Base-by-base conservation (phyloP, 371 early-diverging fungal genomes). In the Enterospora canceri region DNA sequence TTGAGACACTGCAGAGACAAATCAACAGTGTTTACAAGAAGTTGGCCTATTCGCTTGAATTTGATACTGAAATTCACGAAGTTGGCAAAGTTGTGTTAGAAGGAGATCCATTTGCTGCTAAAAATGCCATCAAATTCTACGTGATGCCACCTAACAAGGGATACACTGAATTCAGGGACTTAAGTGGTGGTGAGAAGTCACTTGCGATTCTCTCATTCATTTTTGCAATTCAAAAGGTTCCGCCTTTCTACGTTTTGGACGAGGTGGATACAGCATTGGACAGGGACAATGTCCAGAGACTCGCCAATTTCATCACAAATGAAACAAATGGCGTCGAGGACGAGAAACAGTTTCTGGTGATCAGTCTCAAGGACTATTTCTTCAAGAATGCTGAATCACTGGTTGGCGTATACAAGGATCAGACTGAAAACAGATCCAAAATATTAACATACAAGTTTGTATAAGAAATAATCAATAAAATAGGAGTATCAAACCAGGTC, bases 201-300 rank as follows among this genome's bases (percentile, higher is more conserved):
- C 89, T 98, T 61, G 79, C 94, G 0, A 91, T 92, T 0, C 79
- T 98, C 24, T 91, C 94, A 15, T 82, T 98, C 54, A 83, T 98
- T 68, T 91, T 97, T 82, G 93, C 97, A 34, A 86, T 98, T 71
- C 91, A 94, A 76, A 87, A 86, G 40, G 61, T 49, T 26, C 86
- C 96, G 5, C 95, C 96, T 0, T 97, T 98, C 84, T 94, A 96
- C 84, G 89, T 98, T 2, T 83, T 98, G 68, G 99, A 98, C 77
- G 99, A 98, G 81, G 90, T 98, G 3, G 99, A 98, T 82, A 92
- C 95, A 3, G 97, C 97, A 0, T 82, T 98, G 34, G 99, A 98
- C 77, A 90, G 90, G 78, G 84, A 88, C 58, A 97, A 98, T 76
- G 95, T 97, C 2, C 82, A 85, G 12, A 87, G 86, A 70, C 86